phyloP scores from a whole-genome alignment of 2,329 filamentous ascomycete genomes.

The Sarocladium brachiariae region DNA sequence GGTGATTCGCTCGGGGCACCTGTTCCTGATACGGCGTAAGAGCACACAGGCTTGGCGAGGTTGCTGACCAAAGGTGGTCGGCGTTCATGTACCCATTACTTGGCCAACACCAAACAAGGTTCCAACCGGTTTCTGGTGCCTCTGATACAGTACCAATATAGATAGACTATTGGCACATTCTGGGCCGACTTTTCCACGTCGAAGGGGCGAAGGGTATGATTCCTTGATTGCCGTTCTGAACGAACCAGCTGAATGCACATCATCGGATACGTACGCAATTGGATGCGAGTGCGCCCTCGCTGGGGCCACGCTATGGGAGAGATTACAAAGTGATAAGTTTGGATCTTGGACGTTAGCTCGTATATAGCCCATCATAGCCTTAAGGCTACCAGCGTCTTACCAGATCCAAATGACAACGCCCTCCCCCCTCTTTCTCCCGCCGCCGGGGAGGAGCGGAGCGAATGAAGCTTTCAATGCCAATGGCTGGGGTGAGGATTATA shows the following conservation, averaged over 20 bases:
- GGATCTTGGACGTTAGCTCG: not conserved
- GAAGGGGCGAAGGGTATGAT: not conserved
- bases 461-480: too few relatives aligned
- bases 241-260: not conserved
- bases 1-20: too few relatives aligned
- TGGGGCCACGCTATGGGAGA: not conserved
- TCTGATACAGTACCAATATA: too few relatives aligned
- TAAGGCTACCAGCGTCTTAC: too few relatives aligned
- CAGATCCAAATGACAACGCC: too few relatives aligned
- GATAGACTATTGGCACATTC: slow-evolving; percentile 4
- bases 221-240: not conserved
- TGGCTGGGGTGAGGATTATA: too few relatives aligned
- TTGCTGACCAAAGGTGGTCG: not conserved
- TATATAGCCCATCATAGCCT: too few relatives aligned
- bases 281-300: not conserved
- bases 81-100: not conserved
- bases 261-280: not conserved
- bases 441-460: too few relatives aligned
- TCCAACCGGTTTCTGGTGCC: not conserved
- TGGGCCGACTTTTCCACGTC: slow-evolving; percentile 1
- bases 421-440: too few relatives aligned
- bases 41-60: too few relatives aligned
- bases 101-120: not conserved
- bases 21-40: too few relatives aligned
- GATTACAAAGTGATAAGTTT: not conserved